Evolutionary conservation across 306 rosid genomes (phyloP).

Genomic region (Hippophae gyantsensis): DNA sequence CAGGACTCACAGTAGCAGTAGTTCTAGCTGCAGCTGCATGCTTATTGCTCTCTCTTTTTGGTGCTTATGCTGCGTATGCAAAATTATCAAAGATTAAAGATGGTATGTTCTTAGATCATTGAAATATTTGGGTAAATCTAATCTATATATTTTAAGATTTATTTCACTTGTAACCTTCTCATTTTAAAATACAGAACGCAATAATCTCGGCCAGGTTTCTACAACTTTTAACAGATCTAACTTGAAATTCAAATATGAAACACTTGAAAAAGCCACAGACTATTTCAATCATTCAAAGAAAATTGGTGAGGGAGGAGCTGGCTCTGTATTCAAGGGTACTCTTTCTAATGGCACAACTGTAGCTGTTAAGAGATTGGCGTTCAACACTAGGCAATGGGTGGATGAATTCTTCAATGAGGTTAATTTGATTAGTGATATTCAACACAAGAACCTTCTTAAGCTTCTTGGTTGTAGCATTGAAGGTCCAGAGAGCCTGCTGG

Average conservation of each 20-base stretch:
- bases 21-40: conserved; percentile 49
- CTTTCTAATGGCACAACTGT: conserved; percentile 48
- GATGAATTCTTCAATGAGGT: conserved; percentile 95
- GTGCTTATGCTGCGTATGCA: conserved; percentile 39
- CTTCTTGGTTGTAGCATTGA: conserved; percentile 91
- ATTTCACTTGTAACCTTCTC: background rate
- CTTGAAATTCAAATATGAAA: conserved; percentile 62
- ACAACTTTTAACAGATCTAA: conserved; percentile 37
- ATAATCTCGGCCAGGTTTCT: conserved; percentile 24
- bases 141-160: background rate
- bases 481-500: conserved; percentile 93
- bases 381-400: conserved; percentile 85
- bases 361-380: conserved; percentile 82
- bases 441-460: conserved; percentile 71
- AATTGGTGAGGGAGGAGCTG: conserved; percentile 88
- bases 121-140: background rate
- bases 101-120: conserved; percentile 19
- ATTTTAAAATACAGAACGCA: conserved; percentile 23
- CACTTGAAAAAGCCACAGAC: conserved; percentile 73
- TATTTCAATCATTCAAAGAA: conserved; percentile 56
- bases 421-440: conserved; percentile 59
- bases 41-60: conserved; percentile 38
- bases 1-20: conserved; percentile 39
- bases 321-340: conserved; percentile 73
- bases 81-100: conserved; percentile 30